Conservation (phyloP, 1,284 basidiomycete genomes). For the Wolfiporia cocos region DNA sequence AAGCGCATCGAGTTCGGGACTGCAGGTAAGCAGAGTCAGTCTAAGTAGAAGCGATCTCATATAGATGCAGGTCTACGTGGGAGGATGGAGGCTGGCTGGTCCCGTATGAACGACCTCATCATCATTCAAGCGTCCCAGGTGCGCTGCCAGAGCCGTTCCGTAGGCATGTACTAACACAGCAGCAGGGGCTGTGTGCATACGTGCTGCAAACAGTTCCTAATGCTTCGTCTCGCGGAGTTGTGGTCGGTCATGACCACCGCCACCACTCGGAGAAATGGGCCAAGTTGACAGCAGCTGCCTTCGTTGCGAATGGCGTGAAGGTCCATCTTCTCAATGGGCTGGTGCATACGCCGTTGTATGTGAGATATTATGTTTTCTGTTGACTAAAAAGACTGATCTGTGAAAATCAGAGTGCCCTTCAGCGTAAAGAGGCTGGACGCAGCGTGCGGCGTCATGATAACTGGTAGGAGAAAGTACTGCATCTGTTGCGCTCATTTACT, state of each 20-base stretch:
- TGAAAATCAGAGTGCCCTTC: constrained; percentile 64
- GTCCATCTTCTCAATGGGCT: constrained; percentile 66
- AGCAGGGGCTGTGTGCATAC: constrained; percentile 72
- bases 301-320: constrained; percentile 56
- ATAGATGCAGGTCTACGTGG: constrained; percentile 59
- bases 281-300: constrained; percentile 62
- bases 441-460: constrained; percentile 84
- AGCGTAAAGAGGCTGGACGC: constrained; percentile 60
- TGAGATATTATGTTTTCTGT: constrained; percentile 7
- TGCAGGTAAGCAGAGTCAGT: constrained; percentile 46
- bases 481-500: background rate
- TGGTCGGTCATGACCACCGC: constrained; percentile 80
- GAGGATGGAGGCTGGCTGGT: constrained; percentile 81
- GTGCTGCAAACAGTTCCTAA: constrained; percentile 45
- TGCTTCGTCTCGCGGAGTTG: constrained; percentile 58
- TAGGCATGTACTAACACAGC: too few relatives aligned
- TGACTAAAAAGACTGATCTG: background rate
- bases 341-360: constrained; percentile 77
- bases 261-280: constrained; percentile 77
- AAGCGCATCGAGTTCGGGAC: constrained; percentile 81
- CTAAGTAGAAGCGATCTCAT: background rate
- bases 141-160: constrained; percentile 3
- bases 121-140: constrained; percentile 82
- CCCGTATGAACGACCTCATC: constrained; percentile 82
- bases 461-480: constrained; percentile 38